Conservation (phyloP, 495 filamentous ascomycete species). For the Friedmanniomyces simplex region DNA sequence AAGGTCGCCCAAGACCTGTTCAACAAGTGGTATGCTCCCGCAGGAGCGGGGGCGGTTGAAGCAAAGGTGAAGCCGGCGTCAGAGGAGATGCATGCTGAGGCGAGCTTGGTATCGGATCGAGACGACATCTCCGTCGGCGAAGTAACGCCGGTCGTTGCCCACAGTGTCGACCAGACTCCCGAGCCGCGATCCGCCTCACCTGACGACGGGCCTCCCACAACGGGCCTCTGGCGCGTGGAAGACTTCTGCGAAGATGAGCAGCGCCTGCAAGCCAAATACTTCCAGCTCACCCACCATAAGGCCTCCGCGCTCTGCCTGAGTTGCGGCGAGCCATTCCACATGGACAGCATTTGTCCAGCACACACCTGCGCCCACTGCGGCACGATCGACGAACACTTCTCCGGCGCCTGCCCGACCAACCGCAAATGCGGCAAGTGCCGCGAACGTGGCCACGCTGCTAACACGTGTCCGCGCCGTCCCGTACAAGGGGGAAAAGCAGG, state of each 20-base stretch:
- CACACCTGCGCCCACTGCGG: background rate
- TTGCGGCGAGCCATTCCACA: conserved; percentile 9
- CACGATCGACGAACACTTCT: conserved; percentile 2
- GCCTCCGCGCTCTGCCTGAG: conserved; percentile 4
- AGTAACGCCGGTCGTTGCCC: background rate
- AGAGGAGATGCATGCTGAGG: too few species aligned
- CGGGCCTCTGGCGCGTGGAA: background rate
- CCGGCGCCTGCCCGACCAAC: conserved; percentile 4
- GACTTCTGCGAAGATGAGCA: conserved; percentile 7
- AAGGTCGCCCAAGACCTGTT: too few species aligned
- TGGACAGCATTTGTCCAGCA: conserved; percentile 1
- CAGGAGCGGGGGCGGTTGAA: too few species aligned
- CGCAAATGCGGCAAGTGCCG: conserved; percentile 13
- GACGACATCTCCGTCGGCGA: background rate
- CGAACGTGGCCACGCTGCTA: background rate
- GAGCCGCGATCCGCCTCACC: background rate
- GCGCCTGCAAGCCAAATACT: conserved; percentile 9
- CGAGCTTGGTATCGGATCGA: too few species aligned
- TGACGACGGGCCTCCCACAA: too few species aligned
- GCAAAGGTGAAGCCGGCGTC: too few species aligned
- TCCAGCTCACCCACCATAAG: background rate
- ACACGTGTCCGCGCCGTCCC: background rate
- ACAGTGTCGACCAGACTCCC: background rate
- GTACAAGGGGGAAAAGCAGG: background rate
- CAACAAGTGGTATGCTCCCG: too few species aligned